These are phyloP conservation scores for Hypoxylon rubiginosum DNA, from an alignment of 2,329 filamentous ascomycete species.

Conservation along the genomic window DNA sequence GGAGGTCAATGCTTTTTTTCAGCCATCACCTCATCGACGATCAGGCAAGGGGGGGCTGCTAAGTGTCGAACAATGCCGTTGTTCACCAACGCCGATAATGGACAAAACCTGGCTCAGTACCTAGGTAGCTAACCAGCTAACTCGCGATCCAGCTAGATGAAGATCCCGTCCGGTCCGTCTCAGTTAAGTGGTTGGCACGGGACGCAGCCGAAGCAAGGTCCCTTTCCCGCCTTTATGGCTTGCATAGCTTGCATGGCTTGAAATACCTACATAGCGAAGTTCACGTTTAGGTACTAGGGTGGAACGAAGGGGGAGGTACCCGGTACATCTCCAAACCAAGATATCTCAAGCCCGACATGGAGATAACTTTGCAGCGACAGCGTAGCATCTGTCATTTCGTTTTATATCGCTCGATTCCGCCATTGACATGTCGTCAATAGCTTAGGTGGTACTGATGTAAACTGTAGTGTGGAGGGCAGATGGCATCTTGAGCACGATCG, in stretches of 20 bases:
- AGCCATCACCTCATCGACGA: constrained; percentile 25
- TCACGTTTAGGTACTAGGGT: neutral
- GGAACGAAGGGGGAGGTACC: constrained; percentile 9
- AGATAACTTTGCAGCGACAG: constrained; percentile 34
- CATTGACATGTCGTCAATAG: constrained; percentile 26
- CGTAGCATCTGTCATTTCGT: constrained; percentile 49
- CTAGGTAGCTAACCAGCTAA: neutral
- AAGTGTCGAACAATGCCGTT: constrained; percentile 14
- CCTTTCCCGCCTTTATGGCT: constrained; percentile 18
- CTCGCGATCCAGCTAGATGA: constrained; percentile 21
- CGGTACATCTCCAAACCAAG: constrained; percentile 17
- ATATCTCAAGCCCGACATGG: constrained; percentile 21
- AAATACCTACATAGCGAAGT: neutral
- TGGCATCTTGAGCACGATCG: constrained; percentile 33
- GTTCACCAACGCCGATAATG: neutral
- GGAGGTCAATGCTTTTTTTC: constrained; percentile 29
- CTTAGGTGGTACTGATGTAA: constrained; percentile 20
- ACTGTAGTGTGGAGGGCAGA: constrained; percentile 30
- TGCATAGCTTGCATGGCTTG: constrained; percentile 9
- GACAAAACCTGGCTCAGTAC: neutral
- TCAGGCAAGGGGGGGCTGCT: constrained; percentile 13
- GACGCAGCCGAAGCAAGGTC: constrained; percentile 36
- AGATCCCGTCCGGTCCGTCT: constrained; percentile 29
- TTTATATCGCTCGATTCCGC: constrained; percentile 37
- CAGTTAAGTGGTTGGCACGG: constrained; percentile 25